A percentile compares a stretch with the other conserved stretches of the same genome.
Evolutionary conservation across 1,284 basidiomycete genomes (phyloP).

Genomic region (Uromyces viciae-fabae): DNA sequence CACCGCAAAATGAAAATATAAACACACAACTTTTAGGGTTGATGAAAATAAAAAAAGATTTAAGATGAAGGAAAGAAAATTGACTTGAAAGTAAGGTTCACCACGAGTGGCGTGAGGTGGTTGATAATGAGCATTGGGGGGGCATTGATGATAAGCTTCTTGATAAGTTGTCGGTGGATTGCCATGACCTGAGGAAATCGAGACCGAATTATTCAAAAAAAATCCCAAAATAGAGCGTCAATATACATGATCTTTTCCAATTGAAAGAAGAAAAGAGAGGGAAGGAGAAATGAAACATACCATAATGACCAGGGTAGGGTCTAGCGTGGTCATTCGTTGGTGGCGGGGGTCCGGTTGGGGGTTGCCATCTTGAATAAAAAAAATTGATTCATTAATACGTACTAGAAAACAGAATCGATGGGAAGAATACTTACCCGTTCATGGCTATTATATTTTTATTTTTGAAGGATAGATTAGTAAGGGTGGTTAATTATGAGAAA

Average conservation of each 20-base stretch:
- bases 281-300: neutral
- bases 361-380: slow-evolving; percentile 20
- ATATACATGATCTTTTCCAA: neutral
- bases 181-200: slow-evolving; percentile 14
- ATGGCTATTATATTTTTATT: neutral
- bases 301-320: slow-evolving; percentile 41
- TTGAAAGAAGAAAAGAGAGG: neutral
- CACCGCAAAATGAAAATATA: too few relatives aligned
- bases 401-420: slow-evolving; percentile 7
- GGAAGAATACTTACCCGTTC: neutral
- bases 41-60: too few relatives aligned
- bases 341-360: slow-evolving; percentile 39
- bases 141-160: slow-evolving; percentile 38
- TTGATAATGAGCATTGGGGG: slow-evolving; percentile 42
- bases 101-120: slow-evolving; percentile 32
- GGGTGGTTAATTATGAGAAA: neutral
- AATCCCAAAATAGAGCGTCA: too few relatives aligned
- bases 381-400: neutral
- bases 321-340: slow-evolving; percentile 36
- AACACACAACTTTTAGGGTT: too few relatives aligned
- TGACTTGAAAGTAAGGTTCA: slow-evolving; percentile 45
- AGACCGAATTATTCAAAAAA: too few relatives aligned
- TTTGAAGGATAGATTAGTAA: neutral
- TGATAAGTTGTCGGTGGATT: slow-evolving; percentile 35
- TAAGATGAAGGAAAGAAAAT: neutral